Evolutionary conservation across 1,139 yeast genomes (phyloP).

Genomic region (Saccharomycopsis hybrid): DNA sequence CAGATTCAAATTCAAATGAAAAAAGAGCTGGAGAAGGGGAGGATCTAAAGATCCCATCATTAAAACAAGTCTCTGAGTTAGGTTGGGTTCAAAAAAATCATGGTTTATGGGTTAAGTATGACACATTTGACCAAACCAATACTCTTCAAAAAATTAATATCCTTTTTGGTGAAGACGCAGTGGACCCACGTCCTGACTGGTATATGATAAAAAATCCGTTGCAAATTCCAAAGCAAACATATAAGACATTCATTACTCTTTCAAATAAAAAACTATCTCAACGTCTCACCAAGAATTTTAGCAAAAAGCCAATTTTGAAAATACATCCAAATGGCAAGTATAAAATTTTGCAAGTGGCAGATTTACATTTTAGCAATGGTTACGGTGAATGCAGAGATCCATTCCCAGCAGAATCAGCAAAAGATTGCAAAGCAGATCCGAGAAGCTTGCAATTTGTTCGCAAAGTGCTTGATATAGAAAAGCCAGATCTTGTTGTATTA

Average conservation of each 20-base stretch:
- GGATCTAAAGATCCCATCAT: slow-evolving; percentile 8
- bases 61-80: slow-evolving; percentile 9
- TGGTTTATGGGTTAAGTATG: slow-evolving; percentile 49
- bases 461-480: slow-evolving; percentile 57
- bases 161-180: slow-evolving; percentile 65
- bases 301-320: slow-evolving; percentile 22
- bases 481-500: slow-evolving; percentile 74
- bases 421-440: slow-evolving; percentile 65
- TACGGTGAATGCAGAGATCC: slow-evolving; percentile 71
- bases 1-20: background rate
- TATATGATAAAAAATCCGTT: slow-evolving; percentile 32
- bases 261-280: slow-evolving; percentile 10
- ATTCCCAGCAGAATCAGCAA: slow-evolving; percentile 39
- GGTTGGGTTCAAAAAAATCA: slow-evolving; percentile 35
- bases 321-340: slow-evolving; percentile 42
- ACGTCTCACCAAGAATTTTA: slow-evolving; percentile 3
- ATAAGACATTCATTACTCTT: slow-evolving; percentile 15
- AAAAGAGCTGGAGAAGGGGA: background rate
- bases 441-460: slow-evolving; percentile 59
- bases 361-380: slow-evolving; percentile 77
- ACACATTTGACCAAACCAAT: slow-evolving; percentile 28
- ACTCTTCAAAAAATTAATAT: slow-evolving; percentile 49
- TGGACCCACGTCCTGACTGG: slow-evolving; percentile 79
- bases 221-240: slow-evolving; percentile 8
- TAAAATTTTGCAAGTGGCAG: slow-evolving; percentile 81